Evolutionary conservation across 2,329 filamentous ascomycete species (phyloP), one percentile per base, ranked within the genome.

Genomic region (Exophiala dermatitidis): DNA sequence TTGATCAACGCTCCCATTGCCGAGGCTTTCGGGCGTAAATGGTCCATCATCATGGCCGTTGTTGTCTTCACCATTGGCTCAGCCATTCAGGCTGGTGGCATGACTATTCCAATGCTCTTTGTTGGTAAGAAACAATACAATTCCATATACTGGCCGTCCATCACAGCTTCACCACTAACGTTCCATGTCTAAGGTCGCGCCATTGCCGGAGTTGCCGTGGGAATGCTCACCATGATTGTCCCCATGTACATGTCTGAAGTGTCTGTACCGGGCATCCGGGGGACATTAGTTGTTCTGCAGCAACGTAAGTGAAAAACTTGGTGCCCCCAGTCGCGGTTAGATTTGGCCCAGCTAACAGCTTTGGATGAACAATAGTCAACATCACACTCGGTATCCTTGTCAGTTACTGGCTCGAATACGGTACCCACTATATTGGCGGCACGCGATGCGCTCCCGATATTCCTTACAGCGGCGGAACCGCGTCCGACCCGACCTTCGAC

Each of bases 1-100:
- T 47, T 76, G 12, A 74, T 73, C 34, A 70, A 73, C 50, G 73
- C 72, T 3, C 78, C 71, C 66, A 69, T 79, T 38, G 77, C 76
- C 1, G 77, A 80, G 55, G 74, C 71, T 57, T 71, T 77, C 36
- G 77, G 74, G 3, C 67, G 77, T 36, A 76, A 77, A 50, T 77
- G 75, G 55, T 74, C 74, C 2, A 77, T 80, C 41, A 60, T 77
- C 1, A 69, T 78, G 2, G 76, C 75, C 2, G 75, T 78, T 3
- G 57, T 67, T 7, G 69, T 80, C 31, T 80, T 80, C 59, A 75
- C 71, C 0, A 48, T 48, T 10, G 46, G 46, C 32, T 8, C 34
- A 8, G 9, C 33, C 4, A 30, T 48, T 26, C 8, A 31, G n/a
- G 36, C 28, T 10, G 32, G 19, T 19, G 19, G 19, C 19, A 19